Conservation (phyloP, 176 grass and related monocot genomes). For the Elymus sibiricus region DNA sequence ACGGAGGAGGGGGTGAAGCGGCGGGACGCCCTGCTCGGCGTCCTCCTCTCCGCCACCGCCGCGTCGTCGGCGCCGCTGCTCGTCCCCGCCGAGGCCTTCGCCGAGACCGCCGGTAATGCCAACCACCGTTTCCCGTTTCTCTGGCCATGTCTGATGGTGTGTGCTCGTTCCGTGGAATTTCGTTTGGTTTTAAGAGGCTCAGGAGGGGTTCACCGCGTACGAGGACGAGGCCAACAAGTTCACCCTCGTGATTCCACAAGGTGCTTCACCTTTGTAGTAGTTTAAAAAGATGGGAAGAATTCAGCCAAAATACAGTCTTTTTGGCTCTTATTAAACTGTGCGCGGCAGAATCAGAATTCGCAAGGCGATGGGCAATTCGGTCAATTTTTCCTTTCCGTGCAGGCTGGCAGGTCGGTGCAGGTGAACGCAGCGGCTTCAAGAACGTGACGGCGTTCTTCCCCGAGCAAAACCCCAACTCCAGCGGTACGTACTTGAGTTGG, state of each 20-base stretch:
- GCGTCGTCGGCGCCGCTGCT: slow-evolving; percentile 27
- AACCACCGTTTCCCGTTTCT: not conserved
- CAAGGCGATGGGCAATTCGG: not conserved
- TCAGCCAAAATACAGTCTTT: not conserved
- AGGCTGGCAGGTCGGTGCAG: slow-evolving; percentile 76
- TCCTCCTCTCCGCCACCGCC: slow-evolving; percentile 39
- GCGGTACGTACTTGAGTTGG: slow-evolving; percentile 55
- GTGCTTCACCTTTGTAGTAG: slow-evolving; percentile 9
- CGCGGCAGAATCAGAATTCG: not conserved
- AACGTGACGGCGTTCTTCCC: slow-evolving; percentile 89
- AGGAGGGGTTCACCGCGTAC: slow-evolving; percentile 61
- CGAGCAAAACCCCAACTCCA: slow-evolving; percentile 54
- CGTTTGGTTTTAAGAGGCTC: slow-evolving; percentile 26
- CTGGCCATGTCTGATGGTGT: not conserved
- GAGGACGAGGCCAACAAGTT: slow-evolving; percentile 79
- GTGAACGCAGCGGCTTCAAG: slow-evolving; percentile 59
- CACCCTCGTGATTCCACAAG: slow-evolving; percentile 65
- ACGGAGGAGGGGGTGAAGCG: slow-evolving; percentile 29
- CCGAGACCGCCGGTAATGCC: slow-evolving; percentile 30
- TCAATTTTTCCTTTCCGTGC: not conserved
- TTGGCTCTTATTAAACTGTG: not conserved
- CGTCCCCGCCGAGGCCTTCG: slow-evolving; percentile 31
- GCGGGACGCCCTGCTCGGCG: slow-evolving; percentile 55
- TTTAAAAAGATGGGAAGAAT: not conserved
- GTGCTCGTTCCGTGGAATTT: not conserved